Evolutionary conservation across 345 rosid genomes (phyloP).

Genomic region (Brassica carinata): DNA sequence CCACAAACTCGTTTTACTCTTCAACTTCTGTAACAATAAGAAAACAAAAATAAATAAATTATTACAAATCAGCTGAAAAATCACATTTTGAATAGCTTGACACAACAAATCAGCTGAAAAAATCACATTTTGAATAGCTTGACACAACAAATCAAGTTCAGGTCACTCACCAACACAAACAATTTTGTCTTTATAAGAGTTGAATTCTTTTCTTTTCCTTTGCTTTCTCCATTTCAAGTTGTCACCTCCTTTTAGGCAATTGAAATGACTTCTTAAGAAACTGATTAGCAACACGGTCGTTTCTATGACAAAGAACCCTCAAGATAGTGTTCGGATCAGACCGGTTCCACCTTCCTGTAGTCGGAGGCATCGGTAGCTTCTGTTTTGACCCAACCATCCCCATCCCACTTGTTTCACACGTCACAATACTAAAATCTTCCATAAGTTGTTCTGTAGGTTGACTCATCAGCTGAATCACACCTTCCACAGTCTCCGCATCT

Average conservation of each 20-base stretch:
- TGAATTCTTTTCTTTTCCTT: not conserved
- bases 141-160: constrained; percentile 19
- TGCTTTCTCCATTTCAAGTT: not conserved
- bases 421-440: constrained; percentile 73
- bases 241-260: constrained; percentile 56
- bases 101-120: not conserved
- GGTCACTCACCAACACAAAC: not conserved
- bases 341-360: constrained; percentile 75
- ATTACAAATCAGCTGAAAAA: constrained; percentile 12
- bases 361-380: constrained; percentile 78
- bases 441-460: constrained; percentile 73
- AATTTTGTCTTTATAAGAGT: not conserved
- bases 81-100: not conserved
- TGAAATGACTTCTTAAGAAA: constrained; percentile 76
- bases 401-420: constrained; percentile 57
- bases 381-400: constrained; percentile 53
- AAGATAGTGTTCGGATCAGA: constrained; percentile 83
- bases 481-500: constrained; percentile 77
- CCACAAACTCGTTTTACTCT: not conserved
- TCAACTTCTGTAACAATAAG: constrained; percentile 20
- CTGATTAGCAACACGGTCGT: constrained; percentile 64
- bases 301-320: constrained; percentile 78
- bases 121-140: not conserved
- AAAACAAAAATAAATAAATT: not conserved
- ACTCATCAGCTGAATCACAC: constrained; percentile 71